Base-by-base conservation (phyloP, 768 basidiomycete genomes). In the Coprinopsis sp. region DNA sequence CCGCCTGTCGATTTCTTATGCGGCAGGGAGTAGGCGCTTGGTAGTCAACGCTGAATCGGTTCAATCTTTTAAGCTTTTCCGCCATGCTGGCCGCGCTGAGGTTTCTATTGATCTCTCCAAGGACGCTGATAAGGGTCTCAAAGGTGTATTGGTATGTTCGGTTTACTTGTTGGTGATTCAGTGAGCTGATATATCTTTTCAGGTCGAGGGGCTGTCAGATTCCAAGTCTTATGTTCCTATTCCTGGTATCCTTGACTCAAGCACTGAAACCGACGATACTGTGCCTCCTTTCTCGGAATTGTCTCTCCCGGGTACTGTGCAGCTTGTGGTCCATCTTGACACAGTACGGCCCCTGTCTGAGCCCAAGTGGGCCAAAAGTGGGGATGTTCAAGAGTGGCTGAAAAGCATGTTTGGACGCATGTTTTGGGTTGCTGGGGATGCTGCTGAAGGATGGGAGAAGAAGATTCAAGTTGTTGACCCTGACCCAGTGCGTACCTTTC, bases 351-450 rank as follows among this genome's bases (percentile, higher is more conserved):
- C 96, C 0, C 68, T 98, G 27, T 93, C 92, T 13, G 93, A 97
- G 62, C 92, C 96, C 6, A 88, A 91, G 62, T 99, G 95, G 96
- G 91, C 92, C 29, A 91, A 92, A 64, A 85, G 87, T 6, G 95
- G 95, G 24, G 89, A 94, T 59, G 79, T 94, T 19, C 91, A 95
- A 56, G 92, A 93, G 30, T 98, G 94, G 94, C 68, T 91, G 56
- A 81, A 81, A 63, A 88, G 79, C 56, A 89, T 90, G 75, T 87
- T 91, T 63, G 89, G 88, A 2, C 73, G 87, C 29, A 87, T 87
- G 83, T 88, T 89, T 58, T 89, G 86, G 86, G 83, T 85, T 37
- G 78, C 85, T 22, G 86, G 84, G 4, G 85, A 87, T 44, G 86
- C 83, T 11, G 81, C 83, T n/a, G 85, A 86, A 52, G 87, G 88